Evolutionary conservation across 1,284 basidiomycete species (phyloP).

Genomic region (Filobasidium uniguttulatum): DNA sequence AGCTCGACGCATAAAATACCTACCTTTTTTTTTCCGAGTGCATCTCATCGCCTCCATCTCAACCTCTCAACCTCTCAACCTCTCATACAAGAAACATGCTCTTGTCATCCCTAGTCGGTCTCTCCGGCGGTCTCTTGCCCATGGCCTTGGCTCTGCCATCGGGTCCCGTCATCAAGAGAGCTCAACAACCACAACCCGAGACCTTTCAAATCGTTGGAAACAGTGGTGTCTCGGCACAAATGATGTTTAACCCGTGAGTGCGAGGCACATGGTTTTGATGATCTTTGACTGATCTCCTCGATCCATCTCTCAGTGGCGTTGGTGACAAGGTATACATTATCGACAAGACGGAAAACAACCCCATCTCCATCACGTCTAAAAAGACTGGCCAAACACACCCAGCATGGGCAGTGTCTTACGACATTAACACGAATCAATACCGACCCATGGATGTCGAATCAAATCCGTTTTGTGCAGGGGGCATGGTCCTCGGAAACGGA

Average conservation of each 20-base stretch:
- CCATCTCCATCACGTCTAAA: slow-evolving; percentile 42
- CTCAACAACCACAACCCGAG: no score
- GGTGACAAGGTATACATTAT: slow-evolving; percentile 41
- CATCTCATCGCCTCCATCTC: no score
- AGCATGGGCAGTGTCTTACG: slow-evolving; percentile 41
- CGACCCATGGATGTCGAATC: slow-evolving; percentile 56
- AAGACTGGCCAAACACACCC: slow-evolving; percentile 27
- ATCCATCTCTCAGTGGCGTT: slow-evolving; percentile 25
- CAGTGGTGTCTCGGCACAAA: slow-evolving; percentile 33
- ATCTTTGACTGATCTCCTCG: slow-evolving; percentile 25
- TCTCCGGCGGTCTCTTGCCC: no score
- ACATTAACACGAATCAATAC: slow-evolving; percentile 37
- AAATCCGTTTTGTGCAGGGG: slow-evolving; percentile 60
- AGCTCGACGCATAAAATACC: no score
- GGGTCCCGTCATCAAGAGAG: no score
- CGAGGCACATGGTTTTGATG: background rate
- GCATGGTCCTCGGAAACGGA: slow-evolving; percentile 41
- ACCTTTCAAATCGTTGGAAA: slow-evolving; percentile 29
- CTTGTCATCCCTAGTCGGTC: no score
- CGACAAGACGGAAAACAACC: slow-evolving; percentile 45
- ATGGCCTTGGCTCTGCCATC: no score
- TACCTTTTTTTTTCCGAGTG: no score
- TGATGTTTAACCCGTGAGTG: slow-evolving; percentile 27
- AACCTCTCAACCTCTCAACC: no score
- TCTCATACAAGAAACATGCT: no score